Evolutionary conservation across 2,329 filamentous ascomycete species (phyloP).

Genomic region (Verticillium tricorpus): DNA sequence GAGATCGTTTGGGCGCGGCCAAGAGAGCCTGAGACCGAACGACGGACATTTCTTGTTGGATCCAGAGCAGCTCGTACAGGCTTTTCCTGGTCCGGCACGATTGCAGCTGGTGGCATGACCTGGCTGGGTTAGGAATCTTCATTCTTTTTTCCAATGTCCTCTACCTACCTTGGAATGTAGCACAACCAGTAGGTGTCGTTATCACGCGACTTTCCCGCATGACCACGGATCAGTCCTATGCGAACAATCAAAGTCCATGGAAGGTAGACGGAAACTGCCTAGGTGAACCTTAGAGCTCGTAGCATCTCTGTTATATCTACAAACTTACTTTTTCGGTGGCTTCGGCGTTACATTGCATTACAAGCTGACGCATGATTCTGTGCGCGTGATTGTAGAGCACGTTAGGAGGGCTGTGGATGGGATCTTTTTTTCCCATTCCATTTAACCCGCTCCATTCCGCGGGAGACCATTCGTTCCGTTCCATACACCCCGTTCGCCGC

Average conservation of each 20-base stretch:
- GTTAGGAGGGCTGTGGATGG: not conserved
- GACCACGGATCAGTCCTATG: not conserved
- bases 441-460: not conserved
- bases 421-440: not conserved
- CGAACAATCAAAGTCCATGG: not conserved
- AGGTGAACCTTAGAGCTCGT: not conserved
- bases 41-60: not conserved
- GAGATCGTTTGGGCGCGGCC: constrained; percentile 14
- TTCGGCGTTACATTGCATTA: not conserved
- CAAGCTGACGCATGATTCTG: not conserved
- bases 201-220: not conserved
- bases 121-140: not conserved
- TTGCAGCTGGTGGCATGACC: not conserved
- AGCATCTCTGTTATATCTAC: not conserved
- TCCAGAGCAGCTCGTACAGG: not conserved
- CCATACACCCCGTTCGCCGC: no score
- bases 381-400: not conserved
- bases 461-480: not conserved
- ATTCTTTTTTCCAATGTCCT: not conserved
- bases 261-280: not conserved
- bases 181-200: not conserved
- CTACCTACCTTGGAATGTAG: not conserved
- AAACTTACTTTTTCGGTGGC: not conserved
- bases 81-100: not conserved
- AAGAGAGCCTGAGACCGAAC: constrained; percentile 12